Conservation (phyloP, 805 yeast species). For the Zygoascus biomembranicola region DNA sequence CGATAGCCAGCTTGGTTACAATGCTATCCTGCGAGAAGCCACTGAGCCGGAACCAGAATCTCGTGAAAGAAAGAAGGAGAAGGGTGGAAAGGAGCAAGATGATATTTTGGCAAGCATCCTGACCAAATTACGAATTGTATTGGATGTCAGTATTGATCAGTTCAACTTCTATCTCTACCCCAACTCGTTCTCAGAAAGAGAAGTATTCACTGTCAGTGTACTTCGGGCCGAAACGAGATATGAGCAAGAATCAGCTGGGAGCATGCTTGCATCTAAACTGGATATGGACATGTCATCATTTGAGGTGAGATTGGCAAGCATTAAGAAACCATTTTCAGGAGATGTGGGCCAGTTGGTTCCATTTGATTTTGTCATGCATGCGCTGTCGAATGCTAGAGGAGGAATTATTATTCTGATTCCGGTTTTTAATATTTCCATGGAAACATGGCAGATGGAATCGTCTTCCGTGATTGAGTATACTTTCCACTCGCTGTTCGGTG, state of each 20-base stretch:
- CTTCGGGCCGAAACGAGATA: conserved; percentile 23
- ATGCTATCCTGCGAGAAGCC: conserved; percentile 64
- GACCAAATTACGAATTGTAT: conserved; percentile 48
- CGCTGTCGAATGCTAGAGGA: conserved; percentile 55
- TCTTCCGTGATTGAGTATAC: conserved; percentile 54
- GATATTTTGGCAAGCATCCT: conserved; percentile 9
- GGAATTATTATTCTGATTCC: conserved; percentile 81
- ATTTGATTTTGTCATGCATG: conserved; percentile 43
- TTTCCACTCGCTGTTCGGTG: conserved; percentile 71
- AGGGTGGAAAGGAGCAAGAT: conserved; percentile 5
- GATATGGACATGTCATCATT: conserved; percentile 56
- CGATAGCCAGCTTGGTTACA: conserved; percentile 64
- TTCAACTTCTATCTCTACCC: conserved; percentile 67
- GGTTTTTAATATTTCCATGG: conserved; percentile 64
- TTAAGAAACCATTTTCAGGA: conserved; percentile 41
- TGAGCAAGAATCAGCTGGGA: conserved; percentile 22
- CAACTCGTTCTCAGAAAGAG: conserved; percentile 67
- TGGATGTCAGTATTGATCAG: conserved; percentile 52
- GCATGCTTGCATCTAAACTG: conserved; percentile 45
- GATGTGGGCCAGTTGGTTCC: conserved; percentile 42
- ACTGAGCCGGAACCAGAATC: conserved; percentile 24
- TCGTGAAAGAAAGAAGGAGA: conserved; percentile 16
- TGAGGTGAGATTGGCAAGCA: conserved; percentile 56
- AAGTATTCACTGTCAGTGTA: conserved; percentile 48
- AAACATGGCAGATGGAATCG: conserved; percentile 50